phyloP scores from a whole-genome alignment of 148 eudicot species.

The Vaccinium myrtillus region DNA sequence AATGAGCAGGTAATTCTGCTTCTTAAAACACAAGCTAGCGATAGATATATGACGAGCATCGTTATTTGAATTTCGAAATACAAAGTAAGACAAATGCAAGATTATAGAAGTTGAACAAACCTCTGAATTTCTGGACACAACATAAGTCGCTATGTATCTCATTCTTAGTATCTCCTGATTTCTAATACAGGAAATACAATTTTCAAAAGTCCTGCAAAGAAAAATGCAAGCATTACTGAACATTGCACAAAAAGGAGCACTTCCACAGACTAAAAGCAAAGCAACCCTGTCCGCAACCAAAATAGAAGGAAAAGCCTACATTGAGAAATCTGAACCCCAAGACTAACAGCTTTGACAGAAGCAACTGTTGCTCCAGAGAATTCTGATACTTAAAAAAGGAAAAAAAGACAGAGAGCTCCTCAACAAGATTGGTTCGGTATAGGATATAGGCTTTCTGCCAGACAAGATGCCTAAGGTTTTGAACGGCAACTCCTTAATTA shows the following conservation, averaged over 20 bases:
- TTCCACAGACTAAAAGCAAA: background rate
- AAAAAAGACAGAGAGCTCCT: too few species aligned
- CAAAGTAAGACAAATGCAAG: background rate
- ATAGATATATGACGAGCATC: background rate
- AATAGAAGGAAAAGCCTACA: background rate
- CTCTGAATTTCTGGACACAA: background rate
- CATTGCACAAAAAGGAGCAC: background rate
- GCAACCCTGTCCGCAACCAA: background rate
- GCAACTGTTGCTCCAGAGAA: too few species aligned
- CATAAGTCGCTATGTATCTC: background rate
- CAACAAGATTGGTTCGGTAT: too few species aligned
- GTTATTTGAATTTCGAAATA: too few species aligned
- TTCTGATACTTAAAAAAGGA: too few species aligned
- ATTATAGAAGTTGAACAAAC: background rate
- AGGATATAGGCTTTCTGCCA: too few species aligned
- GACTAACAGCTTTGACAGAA: background rate
- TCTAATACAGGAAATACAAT: background rate
- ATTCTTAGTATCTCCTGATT: background rate
- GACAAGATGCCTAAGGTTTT: too few species aligned
- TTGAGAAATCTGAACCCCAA: background rate
- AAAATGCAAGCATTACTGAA: conserved; percentile 1
- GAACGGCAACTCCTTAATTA: too few species aligned
- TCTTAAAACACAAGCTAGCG: background rate
- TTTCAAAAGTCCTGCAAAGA: conserved; percentile 3
- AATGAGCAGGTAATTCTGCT: background rate